Evolutionary conservation across 78 protist genomes (phyloP).

Genomic region (Dictyostelium purpureum): DNA sequence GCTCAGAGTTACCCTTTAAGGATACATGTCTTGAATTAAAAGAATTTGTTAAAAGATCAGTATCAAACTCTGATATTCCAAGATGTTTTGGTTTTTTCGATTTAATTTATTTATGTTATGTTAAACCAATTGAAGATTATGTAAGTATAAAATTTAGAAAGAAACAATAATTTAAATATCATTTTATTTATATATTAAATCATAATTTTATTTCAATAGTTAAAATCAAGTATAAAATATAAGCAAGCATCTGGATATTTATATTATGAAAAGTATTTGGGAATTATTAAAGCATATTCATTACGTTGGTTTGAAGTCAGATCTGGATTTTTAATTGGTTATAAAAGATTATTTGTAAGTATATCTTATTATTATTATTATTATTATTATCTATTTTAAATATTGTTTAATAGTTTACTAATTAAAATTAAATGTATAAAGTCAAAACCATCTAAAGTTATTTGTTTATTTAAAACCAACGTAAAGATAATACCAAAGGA

Average conservation of each 20-base stretch:
- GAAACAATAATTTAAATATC: neutral
- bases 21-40: neutral
- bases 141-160: neutral
- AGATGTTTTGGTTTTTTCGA: constrained; percentile 74
- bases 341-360: constrained; percentile 36
- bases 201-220: neutral
- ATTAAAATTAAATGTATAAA: neutral
- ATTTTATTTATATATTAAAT: neutral
- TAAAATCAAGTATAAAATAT: constrained; percentile 26
- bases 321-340: constrained; percentile 35
- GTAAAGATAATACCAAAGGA: constrained; percentile 58
- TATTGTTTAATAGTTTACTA: no score
- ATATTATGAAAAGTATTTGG: constrained; percentile 41
- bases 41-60: constrained; percentile 23
- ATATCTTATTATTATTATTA: neutral
- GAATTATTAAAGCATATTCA: constrained; percentile 32
- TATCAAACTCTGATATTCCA: constrained; percentile 27
- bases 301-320: constrained; percentile 60
- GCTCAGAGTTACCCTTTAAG: neutral
- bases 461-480: constrained; percentile 59
- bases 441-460: constrained; percentile 59
- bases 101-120: constrained; percentile 36
- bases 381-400: neutral
- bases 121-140: constrained; percentile 72
- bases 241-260: constrained; percentile 43